Conservation (phyloP, 805 yeast genomes). For the Candida sphagnicola region DNA sequence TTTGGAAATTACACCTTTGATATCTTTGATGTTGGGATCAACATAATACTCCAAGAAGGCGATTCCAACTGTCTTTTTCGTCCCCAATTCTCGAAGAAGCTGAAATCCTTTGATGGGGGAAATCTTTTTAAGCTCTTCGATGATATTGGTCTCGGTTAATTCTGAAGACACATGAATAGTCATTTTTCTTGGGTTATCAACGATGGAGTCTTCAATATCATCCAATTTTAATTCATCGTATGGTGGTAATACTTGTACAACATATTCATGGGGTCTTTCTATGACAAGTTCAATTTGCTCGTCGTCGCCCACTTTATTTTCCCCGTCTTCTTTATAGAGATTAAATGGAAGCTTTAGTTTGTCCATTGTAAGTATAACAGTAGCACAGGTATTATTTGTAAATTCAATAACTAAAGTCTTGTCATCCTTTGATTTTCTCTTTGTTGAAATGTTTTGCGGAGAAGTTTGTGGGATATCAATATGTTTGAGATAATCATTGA, state of each 20-base stretch:
- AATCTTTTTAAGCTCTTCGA: constrained; percentile 37
- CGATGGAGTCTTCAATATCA: constrained; percentile 23
- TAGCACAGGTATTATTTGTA: constrained; percentile 48
- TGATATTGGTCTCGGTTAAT: constrained; percentile 40
- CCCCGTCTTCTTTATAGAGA: constrained; percentile 22
- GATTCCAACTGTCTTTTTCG: constrained; percentile 52
- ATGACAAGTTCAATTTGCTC: constrained; percentile 9
- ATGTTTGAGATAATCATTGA: constrained; percentile 43
- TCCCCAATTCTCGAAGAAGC: constrained; percentile 43
- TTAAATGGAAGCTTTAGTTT: constrained; percentile 25
- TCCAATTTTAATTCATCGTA: constrained; percentile 9
- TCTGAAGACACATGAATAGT: constrained; percentile 45
- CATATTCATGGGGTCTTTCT: constrained; percentile 34
- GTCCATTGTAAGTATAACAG: constrained; percentile 46
- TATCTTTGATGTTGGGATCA: constrained; percentile 12
- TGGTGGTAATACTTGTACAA: constrained; percentile 23
- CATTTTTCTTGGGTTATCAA: constrained; percentile 45
- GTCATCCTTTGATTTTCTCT: constrained; percentile 33
- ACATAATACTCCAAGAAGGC: constrained; percentile 48
- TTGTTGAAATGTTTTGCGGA: constrained; percentile 27
- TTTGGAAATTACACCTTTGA: constrained; percentile 11
- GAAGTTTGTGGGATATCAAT: constrained; percentile 37
- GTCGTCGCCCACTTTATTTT: constrained; percentile 9
- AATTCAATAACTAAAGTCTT: constrained; percentile 48
- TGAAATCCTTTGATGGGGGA: constrained; percentile 40